Percentiles rank a stretch among this genome's conserved stretches.
These are phyloP conservation scores for Jimgerdemannia flammicorona DNA, from an alignment of 192 early-diverging fungal species.

Conservation along the genomic window DNA sequence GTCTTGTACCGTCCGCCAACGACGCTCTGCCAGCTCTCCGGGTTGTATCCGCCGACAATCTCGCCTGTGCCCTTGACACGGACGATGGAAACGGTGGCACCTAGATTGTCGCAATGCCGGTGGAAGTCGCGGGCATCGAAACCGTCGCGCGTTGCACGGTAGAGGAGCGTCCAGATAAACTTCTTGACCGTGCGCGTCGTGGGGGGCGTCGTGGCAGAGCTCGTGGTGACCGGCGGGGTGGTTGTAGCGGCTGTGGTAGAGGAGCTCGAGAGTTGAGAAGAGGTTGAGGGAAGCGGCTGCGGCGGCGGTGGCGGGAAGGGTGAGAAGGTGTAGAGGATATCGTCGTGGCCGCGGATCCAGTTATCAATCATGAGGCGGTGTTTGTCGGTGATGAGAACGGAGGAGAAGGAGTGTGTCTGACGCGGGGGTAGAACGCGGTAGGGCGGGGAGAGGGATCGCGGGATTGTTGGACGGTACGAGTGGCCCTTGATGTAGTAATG, in stretches of 20 bases:
- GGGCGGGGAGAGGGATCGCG: background rate
- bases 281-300: background rate
- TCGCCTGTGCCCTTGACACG: slow-evolving; percentile 9
- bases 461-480: background rate
- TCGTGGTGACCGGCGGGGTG: background rate
- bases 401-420: background rate
- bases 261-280: background rate
- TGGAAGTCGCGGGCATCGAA: slow-evolving; percentile 8
- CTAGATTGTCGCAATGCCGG: slow-evolving; percentile 17
- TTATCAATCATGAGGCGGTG: background rate
- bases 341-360: background rate
- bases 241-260: background rate
- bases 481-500: background rate
- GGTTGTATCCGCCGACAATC: slow-evolving; percentile 25
- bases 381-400: slow-evolving; percentile 5
- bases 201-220: background rate
- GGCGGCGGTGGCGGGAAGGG: background rate
- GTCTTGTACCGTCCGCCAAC: slow-evolving; percentile 3
- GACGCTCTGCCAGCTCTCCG: slow-evolving; percentile 16
- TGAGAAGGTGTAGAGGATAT: background rate
- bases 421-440: background rate
- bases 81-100: slow-evolving; percentile 16
- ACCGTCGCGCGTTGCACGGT: slow-evolving; percentile 1
- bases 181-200: background rate
- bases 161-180: background rate